A percentile compares a stretch with the other conserved stretches of the same genome.
Evolutionary conservation across 2,329 filamentous ascomycete genomes (phyloP).

Genomic region (Venturia pyrina): DNA sequence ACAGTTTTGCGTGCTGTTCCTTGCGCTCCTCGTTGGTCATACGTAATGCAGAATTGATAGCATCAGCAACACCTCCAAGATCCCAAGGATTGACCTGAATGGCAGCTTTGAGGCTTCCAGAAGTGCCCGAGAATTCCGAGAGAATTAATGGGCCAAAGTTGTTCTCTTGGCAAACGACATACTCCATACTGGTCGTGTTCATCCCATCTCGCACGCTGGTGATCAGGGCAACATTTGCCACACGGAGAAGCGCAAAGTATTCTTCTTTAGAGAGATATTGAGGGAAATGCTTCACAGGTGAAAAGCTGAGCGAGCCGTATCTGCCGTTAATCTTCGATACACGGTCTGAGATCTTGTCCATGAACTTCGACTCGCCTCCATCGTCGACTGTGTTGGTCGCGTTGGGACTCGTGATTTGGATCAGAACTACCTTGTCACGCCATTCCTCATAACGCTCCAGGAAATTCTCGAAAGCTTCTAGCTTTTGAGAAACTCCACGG

Average conservation of each 20-base stretch:
- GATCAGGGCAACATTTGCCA: slow-evolving; percentile 85
- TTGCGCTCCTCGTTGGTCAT: slow-evolving; percentile 60
- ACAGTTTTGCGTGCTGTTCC: slow-evolving; percentile 63
- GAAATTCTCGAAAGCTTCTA: slow-evolving; percentile 89
- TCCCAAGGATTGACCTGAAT: slow-evolving; percentile 98
- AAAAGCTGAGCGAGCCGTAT: slow-evolving; percentile 79
- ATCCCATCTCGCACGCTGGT: slow-evolving; percentile 94
- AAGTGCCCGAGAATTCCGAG: slow-evolving; percentile 93
- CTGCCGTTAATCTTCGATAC: slow-evolving; percentile 86
- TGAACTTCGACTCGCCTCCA: slow-evolving; percentile 63
- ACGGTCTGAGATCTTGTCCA: slow-evolving; percentile 80
- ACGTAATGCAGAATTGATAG: slow-evolving; percentile 71
- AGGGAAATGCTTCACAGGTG: slow-evolving; percentile 88
- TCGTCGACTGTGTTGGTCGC: slow-evolving; percentile 4
- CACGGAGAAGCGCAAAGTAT: slow-evolving; percentile 86
- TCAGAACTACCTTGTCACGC: slow-evolving; percentile 83
- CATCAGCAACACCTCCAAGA: slow-evolving; percentile 68
- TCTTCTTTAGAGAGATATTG: slow-evolving; percentile 85
- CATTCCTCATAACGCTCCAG: slow-evolving; percentile 84
- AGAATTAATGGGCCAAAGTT: slow-evolving; percentile 81
- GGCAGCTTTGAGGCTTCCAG: slow-evolving; percentile 71
- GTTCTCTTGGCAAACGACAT: slow-evolving; percentile 83
- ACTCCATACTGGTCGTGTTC: slow-evolving; percentile 95
- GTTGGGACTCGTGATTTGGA: slow-evolving; percentile 88
- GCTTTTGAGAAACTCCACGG: slow-evolving; percentile 86